A percentile compares a stretch with the other conserved stretches of the same genome.
Conservation (phyloP, 345 rosid genomes). For the Arabis hirsuta region DNA sequence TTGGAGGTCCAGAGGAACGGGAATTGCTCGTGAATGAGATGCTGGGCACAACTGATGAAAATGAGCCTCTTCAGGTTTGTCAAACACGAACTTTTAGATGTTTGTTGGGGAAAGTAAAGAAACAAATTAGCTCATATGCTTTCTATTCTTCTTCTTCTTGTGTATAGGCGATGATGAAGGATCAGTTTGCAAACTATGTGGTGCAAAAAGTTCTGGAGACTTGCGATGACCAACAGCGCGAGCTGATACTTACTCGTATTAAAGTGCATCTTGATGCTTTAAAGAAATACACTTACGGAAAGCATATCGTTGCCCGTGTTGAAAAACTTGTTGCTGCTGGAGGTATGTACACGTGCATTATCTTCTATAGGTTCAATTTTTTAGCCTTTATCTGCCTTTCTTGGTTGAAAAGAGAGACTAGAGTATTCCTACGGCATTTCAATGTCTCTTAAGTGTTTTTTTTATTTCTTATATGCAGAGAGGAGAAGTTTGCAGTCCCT, state of each 20-base stretch:
- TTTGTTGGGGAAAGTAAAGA: neutral
- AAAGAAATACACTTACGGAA: constrained; percentile 94
- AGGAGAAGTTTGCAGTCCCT: constrained; percentile 42
- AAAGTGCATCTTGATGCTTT: constrained; percentile 87
- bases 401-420: too few relatives aligned
- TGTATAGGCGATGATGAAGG: constrained; percentile 93
- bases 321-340: constrained; percentile 98
- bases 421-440: neutral
- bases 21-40: constrained; percentile 85
- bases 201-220: constrained; percentile 99
- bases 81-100: constrained; percentile 8
- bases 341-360: constrained; percentile 53
- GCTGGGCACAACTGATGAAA: constrained; percentile 94
- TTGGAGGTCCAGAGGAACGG: constrained; percentile 77
- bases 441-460: neutral
- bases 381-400: neutral
- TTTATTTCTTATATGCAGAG: constrained; percentile 24
- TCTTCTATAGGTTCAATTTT: neutral
- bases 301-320: constrained; percentile 95
- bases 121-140: neutral
- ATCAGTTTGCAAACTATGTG: constrained; percentile 97
- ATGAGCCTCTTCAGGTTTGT: constrained; percentile 97
- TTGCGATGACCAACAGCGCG: constrained; percentile 88
- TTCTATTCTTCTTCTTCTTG: neutral
- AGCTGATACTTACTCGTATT: constrained; percentile 79